These are phyloP conservation scores for Fragosphaeria purpurea DNA, from an alignment of 2,329 filamentous ascomycete genomes.

Conservation along the genomic window DNA sequence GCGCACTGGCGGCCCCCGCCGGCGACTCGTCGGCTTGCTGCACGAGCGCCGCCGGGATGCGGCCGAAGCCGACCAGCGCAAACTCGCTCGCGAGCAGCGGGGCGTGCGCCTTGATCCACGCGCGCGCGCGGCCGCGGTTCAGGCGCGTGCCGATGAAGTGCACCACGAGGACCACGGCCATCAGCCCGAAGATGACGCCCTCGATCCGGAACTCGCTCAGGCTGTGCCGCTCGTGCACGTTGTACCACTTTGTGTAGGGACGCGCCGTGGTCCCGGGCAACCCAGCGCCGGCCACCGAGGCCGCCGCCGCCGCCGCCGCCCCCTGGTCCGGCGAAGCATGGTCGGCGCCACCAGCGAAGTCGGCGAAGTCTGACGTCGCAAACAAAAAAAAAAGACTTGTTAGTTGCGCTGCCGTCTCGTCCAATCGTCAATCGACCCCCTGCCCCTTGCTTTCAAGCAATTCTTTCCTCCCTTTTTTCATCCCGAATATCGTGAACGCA, in stretches of 20 bases:
- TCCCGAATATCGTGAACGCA: conserved; percentile 28
- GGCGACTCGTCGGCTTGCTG: conserved; percentile 34
- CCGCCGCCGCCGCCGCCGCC: conserved; percentile 34
- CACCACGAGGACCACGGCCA: conserved; percentile 63
- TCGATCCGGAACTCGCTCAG: conserved; percentile 80
- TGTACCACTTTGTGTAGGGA: conserved; percentile 93
- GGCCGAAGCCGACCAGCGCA: conserved; percentile 71
- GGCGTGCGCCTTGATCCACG: conserved; percentile 69
- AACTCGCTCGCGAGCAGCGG: conserved; percentile 71
- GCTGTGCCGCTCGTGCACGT: conserved; percentile 82
- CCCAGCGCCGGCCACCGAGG: conserved; percentile 31
- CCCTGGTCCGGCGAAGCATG: conserved; percentile 16
- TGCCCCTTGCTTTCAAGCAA: conserved; percentile 7
- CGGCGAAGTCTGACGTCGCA: conserved; percentile 65
- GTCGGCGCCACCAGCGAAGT: conserved; percentile 70
- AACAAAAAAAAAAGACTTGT: too few relatives aligned
- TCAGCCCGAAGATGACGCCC: conserved; percentile 66
- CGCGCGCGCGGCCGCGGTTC: conserved; percentile 70
- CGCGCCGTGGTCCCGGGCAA: conserved; percentile 36
- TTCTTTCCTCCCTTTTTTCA: not conserved
- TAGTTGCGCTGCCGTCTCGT: too few relatives aligned
- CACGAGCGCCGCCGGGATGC: conserved; percentile 27
- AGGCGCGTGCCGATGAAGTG: conserved; percentile 72
- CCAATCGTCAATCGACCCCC: too few relatives aligned
- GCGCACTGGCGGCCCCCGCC: conserved; percentile 36